A percentile compares a stretch with the other conserved stretches of the same genome.
phyloP scores from a whole-genome alignment of 352 stramenopile species.

The Phytophthora syringae region DNA sequence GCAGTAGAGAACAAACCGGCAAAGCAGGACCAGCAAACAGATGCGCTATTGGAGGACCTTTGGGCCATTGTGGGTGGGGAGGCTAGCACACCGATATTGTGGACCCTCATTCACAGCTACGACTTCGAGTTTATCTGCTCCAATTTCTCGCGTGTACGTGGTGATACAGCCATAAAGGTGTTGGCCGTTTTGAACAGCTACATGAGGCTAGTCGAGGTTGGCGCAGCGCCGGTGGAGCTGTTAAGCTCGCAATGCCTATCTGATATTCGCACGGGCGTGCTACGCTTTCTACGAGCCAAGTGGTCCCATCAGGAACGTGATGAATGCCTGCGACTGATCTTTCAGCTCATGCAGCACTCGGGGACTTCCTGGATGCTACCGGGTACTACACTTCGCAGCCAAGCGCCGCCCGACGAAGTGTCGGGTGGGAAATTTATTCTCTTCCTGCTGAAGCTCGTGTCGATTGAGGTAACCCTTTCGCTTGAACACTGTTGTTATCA shows the following conservation, averaged over 20 bases:
- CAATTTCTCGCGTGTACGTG: conserved; percentile 50
- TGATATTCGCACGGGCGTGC: conserved; percentile 61
- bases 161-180: conserved; percentile 44
- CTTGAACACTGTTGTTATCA: neutral
- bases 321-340: conserved; percentile 62
- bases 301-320: conserved; percentile 79
- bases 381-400: conserved; percentile 55
- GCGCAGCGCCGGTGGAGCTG: conserved; percentile 47
- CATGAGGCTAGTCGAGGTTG: conserved; percentile 57
- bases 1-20: conserved; percentile 25
- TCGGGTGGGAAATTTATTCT: conserved; percentile 77
- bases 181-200: conserved; percentile 65
- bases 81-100: conserved; percentile 46
- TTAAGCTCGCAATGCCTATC: conserved; percentile 63
- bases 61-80: conserved; percentile 61
- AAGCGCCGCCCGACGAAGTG: conserved; percentile 56
- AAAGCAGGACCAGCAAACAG: conserved; percentile 24
- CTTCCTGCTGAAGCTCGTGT: conserved; percentile 80
- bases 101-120: conserved; percentile 50
- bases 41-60: conserved; percentile 37
- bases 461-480: conserved; percentile 62
- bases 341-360: conserved; percentile 65
- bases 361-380: conserved; percentile 72
- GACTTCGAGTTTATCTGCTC: conserved; percentile 77
- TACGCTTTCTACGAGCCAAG: conserved; percentile 72